These are phyloP conservation scores for Phytopythium vexans DNA, from an alignment of 352 stramenopile genomes.

Conservation along the genomic window DNA sequence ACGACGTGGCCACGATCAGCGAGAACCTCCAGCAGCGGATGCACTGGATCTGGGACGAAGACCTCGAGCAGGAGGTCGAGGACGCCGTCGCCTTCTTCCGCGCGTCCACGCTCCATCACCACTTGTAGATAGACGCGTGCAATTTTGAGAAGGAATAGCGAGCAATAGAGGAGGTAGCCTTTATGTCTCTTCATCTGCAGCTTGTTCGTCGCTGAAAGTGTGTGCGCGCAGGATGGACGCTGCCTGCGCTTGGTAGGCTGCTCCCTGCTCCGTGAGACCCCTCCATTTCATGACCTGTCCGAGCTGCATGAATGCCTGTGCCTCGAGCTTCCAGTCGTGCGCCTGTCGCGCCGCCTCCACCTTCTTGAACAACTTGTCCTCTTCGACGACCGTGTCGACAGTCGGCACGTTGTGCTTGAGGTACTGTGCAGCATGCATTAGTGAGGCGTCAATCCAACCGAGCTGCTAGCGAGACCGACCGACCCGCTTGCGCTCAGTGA, in stretches of 20 bases:
- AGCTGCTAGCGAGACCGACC: conserved; percentile 3
- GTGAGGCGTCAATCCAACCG: background rate
- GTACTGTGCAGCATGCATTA: conserved; percentile 33
- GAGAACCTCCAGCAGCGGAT: conserved; percentile 22
- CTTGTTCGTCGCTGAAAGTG: conserved; percentile 26
- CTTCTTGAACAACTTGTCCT: conserved; percentile 66
- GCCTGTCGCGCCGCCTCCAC: conserved; percentile 34
- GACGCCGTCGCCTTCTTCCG: conserved; percentile 22
- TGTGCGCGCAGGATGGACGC: conserved; percentile 47
- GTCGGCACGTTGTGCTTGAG: conserved; percentile 61
- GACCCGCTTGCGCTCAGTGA: conserved; percentile 69
- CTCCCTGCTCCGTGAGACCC: conserved; percentile 35
- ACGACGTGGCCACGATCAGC: conserved; percentile 24
- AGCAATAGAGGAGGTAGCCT: too few species aligned
- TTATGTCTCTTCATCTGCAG: too few species aligned
- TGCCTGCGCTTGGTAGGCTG: conserved; percentile 50
- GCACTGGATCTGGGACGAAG: conserved; percentile 33
- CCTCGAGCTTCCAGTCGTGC: conserved; percentile 63
- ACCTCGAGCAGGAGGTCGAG: conserved; percentile 25
- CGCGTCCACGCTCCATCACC: conserved; percentile 8
- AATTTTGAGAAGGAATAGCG: too few species aligned
- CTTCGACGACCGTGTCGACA: conserved; percentile 68
- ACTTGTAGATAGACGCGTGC: background rate
- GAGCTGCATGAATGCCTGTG: conserved; percentile 57
- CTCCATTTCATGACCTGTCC: conserved; percentile 81